Conservation (phyloP, 2,329 filamentous ascomycete genomes). For the Calonectria pseudoreteaudii region DNA sequence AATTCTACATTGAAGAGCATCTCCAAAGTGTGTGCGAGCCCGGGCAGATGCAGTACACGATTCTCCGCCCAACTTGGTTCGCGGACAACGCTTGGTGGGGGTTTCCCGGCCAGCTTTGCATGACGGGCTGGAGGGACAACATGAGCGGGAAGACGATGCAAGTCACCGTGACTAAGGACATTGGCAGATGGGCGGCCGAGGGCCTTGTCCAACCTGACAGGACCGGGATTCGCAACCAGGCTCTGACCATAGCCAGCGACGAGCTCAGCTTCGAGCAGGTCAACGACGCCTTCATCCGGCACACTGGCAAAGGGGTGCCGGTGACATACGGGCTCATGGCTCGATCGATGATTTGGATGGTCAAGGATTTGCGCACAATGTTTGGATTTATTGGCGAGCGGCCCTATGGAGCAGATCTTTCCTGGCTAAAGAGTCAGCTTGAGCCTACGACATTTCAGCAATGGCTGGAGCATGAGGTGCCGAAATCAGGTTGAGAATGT, state of each 20-base stretch:
- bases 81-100: conserved; percentile 43
- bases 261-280: conserved; percentile 38
- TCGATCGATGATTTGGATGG: conserved; percentile 36
- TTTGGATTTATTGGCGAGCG: conserved; percentile 37
- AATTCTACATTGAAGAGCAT: conserved; percentile 70
- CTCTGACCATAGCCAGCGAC: conserved; percentile 41
- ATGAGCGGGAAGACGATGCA: conserved; percentile 43
- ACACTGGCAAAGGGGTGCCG: conserved; percentile 36
- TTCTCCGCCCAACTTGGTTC: conserved; percentile 45
- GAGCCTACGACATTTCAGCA: conserved; percentile 38
- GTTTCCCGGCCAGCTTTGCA: conserved; percentile 39
- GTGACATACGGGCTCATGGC: conserved; percentile 36
- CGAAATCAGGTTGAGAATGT: not conserved
- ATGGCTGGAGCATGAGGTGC: conserved; percentile 32
- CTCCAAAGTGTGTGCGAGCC: conserved; percentile 54
- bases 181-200: conserved; percentile 40
- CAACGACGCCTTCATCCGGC: conserved; percentile 31
- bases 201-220: conserved; percentile 31
- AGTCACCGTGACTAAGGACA: conserved; percentile 39
- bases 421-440: conserved; percentile 32
- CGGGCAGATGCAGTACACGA: conserved; percentile 42
- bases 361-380: conserved; percentile 38
- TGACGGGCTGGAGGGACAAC: conserved; percentile 42
- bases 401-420: conserved; percentile 35
- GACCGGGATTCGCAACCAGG: conserved; percentile 32